Conservation (phyloP, 176 grass and related monocot species). For the Eleusine indica region DNA sequence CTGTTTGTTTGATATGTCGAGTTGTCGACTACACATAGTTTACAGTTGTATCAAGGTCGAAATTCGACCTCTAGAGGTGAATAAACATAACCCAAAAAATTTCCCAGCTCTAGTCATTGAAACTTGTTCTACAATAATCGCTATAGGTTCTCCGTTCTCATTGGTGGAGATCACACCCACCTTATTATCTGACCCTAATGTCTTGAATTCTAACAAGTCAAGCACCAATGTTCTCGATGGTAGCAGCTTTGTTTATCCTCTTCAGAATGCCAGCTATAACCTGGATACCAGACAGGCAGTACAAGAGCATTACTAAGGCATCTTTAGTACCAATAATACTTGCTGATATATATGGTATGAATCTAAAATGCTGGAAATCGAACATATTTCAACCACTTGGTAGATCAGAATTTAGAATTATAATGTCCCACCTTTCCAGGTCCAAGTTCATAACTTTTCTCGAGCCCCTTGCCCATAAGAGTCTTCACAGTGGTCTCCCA, state of each 20-base stretch:
- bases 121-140: background rate
- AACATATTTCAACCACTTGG: background rate
- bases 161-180: background rate
- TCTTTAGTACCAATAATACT: background rate
- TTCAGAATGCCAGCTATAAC: constrained; percentile 96
- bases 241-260: constrained; percentile 80
- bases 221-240: constrained; percentile 78
- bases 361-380: background rate
- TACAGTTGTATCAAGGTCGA: constrained; percentile 7
- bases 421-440: constrained; percentile 82
- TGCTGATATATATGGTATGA: background rate
- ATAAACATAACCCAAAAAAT: background rate
- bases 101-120: background rate
- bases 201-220: constrained; percentile 34
- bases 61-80: background rate
- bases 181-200: constrained; percentile 12
- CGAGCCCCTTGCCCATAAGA: constrained; percentile 82
- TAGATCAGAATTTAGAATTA: background rate
- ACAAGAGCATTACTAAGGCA: constrained; percentile 5
- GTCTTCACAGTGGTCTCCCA: constrained; percentile 90
- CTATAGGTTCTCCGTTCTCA: background rate
- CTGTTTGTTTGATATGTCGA: background rate
- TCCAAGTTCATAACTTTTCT: constrained; percentile 96
- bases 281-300: constrained; percentile 35
- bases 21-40: constrained; percentile 11